phyloP scores from a whole-genome alignment of 225 moss, liverwort and hornwort genomes.

The Polytrichum commune region DNA sequence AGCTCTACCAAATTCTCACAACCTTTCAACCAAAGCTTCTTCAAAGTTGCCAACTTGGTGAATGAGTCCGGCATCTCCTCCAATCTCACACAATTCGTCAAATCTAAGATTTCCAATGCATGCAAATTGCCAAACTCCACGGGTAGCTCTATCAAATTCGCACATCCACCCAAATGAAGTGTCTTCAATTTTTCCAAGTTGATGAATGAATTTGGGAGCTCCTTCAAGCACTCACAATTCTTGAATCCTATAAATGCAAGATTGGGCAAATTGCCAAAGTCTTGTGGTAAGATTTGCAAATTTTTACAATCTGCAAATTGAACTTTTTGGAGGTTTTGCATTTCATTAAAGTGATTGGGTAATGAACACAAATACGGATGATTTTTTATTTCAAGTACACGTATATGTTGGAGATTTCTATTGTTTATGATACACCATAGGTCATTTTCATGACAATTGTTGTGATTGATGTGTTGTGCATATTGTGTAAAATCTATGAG shows the following conservation, averaged over 20 bases:
- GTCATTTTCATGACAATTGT: background rate
- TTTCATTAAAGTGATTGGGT: background rate
- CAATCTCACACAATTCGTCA: background rate
- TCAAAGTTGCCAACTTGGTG: background rate
- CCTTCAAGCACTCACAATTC: background rate
- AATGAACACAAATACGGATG: background rate
- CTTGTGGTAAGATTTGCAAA: background rate
- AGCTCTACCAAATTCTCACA: background rate
- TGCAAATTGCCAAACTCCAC: background rate
- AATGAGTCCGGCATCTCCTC: background rate
- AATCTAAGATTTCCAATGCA: background rate
- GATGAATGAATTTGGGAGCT: background rate
- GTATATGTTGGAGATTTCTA: background rate
- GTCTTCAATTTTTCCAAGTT: background rate
- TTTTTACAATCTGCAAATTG: background rate
- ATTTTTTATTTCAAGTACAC: background rate
- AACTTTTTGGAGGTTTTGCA: background rate
- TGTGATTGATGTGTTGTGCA: background rate
- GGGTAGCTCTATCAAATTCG: background rate
- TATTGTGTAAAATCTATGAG: background rate
- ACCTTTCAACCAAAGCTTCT: accelerated
- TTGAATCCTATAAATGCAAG: background rate
- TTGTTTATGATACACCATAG: background rate
- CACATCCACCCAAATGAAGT: background rate
- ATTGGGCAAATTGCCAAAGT: background rate